Percentiles rank a stretch among this genome's conserved stretches.
These are phyloP conservation scores for Exophiala spinifera DNA, from an alignment of 2,329 filamentous ascomycete species.

Conservation along the genomic window DNA sequence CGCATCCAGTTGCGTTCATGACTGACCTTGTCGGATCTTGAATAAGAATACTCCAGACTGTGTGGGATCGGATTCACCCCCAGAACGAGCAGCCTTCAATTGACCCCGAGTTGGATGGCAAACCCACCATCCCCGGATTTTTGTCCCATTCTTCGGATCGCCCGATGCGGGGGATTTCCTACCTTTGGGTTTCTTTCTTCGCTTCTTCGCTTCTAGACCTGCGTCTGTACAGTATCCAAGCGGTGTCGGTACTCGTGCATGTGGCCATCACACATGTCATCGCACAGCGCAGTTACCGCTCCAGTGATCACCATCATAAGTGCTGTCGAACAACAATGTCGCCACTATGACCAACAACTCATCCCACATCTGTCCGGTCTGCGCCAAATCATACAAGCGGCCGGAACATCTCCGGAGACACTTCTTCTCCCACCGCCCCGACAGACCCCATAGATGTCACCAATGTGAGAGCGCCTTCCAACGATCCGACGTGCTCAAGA, in stretches of 20 bases:
- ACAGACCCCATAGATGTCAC: constrained; percentile 35
- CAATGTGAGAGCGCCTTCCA: constrained; percentile 36
- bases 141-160: background rate
- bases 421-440: constrained; percentile 33
- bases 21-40: too few species aligned
- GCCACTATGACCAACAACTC: constrained; percentile 2
- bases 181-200: background rate
- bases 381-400: constrained; percentile 38
- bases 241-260: too few species aligned
- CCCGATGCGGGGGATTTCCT: background rate
- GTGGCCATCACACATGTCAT: too few species aligned
- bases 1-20: too few species aligned
- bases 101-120: too few species aligned
- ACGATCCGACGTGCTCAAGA: constrained; percentile 39
- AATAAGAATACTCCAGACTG: too few species aligned
- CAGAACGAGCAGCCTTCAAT: too few species aligned
- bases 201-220: too few species aligned
- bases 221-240: too few species aligned
- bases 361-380: constrained; percentile 34
- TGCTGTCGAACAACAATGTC: background rate
- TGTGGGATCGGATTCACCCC: too few species aligned
- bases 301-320: too few species aligned
- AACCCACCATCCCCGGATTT: background rate
- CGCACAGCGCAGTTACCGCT: too few species aligned
- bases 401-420: constrained; percentile 40